Evolutionary conservation across 306 rosid genomes (phyloP).

Genomic region (Echinosophora koreensis): DNA sequence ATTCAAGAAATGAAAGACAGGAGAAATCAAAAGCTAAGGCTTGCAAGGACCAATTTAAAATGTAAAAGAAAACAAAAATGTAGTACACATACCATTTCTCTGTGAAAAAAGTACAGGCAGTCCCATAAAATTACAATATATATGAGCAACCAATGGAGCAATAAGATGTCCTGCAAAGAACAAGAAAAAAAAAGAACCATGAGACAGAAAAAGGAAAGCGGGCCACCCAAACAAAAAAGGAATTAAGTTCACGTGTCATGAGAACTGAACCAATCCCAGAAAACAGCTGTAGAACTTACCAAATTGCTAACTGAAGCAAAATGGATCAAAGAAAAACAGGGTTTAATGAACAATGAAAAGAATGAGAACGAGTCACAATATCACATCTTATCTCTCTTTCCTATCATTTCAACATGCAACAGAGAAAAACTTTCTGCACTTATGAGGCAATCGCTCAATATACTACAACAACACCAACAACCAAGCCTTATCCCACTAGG

Average conservation of each 20-base stretch:
- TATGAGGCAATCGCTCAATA: not conserved
- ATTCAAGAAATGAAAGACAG: conserved; percentile 19
- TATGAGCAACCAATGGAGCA: conserved; percentile 84
- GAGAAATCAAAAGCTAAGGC: conserved; percentile 7
- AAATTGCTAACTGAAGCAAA: not conserved
- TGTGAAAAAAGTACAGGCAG: conserved; percentile 69
- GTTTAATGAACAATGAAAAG: conserved; percentile 35
- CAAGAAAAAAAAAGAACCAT: conserved; percentile 10
- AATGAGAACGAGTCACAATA: conserved; percentile 19
- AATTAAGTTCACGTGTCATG: conserved; percentile 2
- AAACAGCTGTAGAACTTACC: conserved; percentile 20
- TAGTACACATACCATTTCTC: conserved; percentile 65
- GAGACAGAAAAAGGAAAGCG: conserved; percentile 15
- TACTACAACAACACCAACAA: too few relatives aligned
- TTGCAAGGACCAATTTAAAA: not conserved
- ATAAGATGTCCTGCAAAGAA: conserved; percentile 82
- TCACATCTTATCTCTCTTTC: conserved; percentile 4
- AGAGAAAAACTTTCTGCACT: conserved; percentile 26
- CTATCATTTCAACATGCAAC: conserved; percentile 17
- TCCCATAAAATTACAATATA: conserved; percentile 93
- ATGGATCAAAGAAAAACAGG: conserved; percentile 17
- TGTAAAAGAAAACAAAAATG: not conserved
- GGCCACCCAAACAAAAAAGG: conserved; percentile 1
- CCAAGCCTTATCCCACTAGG: too few relatives aligned
- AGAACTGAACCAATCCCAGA: conserved; percentile 27